Percentiles rank a stretch among this genome's conserved stretches.
These are phyloP conservation scores for Saitoella complicata DNA, from an alignment of 805 yeast species.

Conservation along the genomic window DNA sequence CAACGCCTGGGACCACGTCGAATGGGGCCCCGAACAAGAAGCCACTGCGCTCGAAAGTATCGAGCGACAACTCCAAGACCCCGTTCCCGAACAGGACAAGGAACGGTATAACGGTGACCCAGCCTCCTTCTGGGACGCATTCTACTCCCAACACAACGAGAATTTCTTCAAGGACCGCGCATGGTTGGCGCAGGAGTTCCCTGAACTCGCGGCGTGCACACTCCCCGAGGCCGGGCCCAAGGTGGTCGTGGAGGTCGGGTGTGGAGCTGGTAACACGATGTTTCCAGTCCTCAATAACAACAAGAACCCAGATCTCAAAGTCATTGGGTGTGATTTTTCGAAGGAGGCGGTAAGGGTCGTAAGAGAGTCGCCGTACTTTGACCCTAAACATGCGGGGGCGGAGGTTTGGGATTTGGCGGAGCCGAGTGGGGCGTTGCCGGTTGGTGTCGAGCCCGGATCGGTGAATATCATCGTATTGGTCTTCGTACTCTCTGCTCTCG, in stretches of 20 bases:
- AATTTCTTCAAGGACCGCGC: slow-evolving; percentile 93
- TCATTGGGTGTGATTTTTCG: slow-evolving; percentile 81
- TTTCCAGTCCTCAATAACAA: slow-evolving; percentile 78
- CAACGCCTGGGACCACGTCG: slow-evolving; percentile 96
- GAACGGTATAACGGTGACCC: slow-evolving; percentile 58
- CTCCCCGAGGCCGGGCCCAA: slow-evolving; percentile 52
- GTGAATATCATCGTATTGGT: slow-evolving; percentile 90
- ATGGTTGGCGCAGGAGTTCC: slow-evolving; percentile 92
- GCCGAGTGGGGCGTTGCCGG: slow-evolving; percentile 57
- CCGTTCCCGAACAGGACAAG: slow-evolving; percentile 81
- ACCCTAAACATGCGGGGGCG: slow-evolving; percentile 50
- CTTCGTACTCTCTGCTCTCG: slow-evolving; percentile 81
- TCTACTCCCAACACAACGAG: slow-evolving; percentile 76
- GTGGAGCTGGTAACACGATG: slow-evolving; percentile 96
- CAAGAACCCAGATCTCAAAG: slow-evolving; percentile 54
- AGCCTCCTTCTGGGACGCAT: slow-evolving; percentile 87
- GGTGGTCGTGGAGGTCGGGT: slow-evolving; percentile 79
- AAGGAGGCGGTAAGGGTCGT: slow-evolving; percentile 81
- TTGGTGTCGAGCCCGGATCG: slow-evolving; percentile 61
- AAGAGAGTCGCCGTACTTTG: slow-evolving; percentile 42
- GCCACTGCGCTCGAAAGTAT: slow-evolving; percentile 60
- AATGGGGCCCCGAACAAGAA: slow-evolving; percentile 87
- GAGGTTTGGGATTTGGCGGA: slow-evolving; percentile 94
- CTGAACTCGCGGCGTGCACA: slow-evolving; percentile 60
- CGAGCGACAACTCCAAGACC: slow-evolving; percentile 55